Evolutionary conservation across 2,329 filamentous ascomycete genomes (phyloP).

Genomic region (Aureobasidium sp.): DNA sequence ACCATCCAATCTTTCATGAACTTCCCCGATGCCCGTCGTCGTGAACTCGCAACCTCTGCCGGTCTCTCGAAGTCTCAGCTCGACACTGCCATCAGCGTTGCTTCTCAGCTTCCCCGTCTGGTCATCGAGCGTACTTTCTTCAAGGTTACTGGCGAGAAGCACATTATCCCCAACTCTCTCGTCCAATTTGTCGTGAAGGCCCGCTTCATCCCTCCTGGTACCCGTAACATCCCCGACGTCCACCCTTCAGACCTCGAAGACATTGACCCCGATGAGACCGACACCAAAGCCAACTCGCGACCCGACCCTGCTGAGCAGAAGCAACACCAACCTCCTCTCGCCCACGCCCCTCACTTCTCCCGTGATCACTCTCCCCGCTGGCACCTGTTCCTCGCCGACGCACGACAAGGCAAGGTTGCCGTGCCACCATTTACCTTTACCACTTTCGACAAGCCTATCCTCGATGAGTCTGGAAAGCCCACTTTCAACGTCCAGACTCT

Average conservation of each 20-base stretch:
- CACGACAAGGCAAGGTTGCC: slow-evolving; percentile 89
- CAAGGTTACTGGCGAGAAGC: slow-evolving; percentile 92
- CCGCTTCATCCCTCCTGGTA: slow-evolving; percentile 83
- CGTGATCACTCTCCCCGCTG: slow-evolving; percentile 84
- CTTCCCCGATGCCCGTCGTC: slow-evolving; percentile 65
- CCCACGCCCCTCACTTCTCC: slow-evolving; percentile 81
- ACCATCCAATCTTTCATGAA: slow-evolving; percentile 85
- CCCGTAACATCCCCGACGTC: slow-evolving; percentile 62
- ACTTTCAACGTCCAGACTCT: slow-evolving; percentile 94
- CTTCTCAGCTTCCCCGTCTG: slow-evolving; percentile 74
- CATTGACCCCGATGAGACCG: slow-evolving; percentile 84
- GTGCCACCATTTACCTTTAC: slow-evolving; percentile 95
- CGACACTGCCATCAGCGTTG: slow-evolving; percentile 63
- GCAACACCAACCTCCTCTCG: slow-evolving; percentile 70
- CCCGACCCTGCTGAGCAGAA: slow-evolving; percentile 57
- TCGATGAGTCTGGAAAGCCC: slow-evolving; percentile 69
- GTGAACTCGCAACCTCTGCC: slow-evolving; percentile 59
- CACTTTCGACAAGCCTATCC: slow-evolving; percentile 82
- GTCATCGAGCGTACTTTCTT: slow-evolving; percentile 91
- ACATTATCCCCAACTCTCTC: slow-evolving; percentile 83
- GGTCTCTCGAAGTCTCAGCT: slow-evolving; percentile 73
- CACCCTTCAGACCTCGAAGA: slow-evolving; percentile 78
- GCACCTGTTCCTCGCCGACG: slow-evolving; percentile 91
- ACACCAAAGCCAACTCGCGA: slow-evolving; percentile 66
- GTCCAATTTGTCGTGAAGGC: slow-evolving; percentile 94